phyloP scores from a whole-genome alignment of 1,284 basidiomycete species.

The Moesziomyces sp. region DNA sequence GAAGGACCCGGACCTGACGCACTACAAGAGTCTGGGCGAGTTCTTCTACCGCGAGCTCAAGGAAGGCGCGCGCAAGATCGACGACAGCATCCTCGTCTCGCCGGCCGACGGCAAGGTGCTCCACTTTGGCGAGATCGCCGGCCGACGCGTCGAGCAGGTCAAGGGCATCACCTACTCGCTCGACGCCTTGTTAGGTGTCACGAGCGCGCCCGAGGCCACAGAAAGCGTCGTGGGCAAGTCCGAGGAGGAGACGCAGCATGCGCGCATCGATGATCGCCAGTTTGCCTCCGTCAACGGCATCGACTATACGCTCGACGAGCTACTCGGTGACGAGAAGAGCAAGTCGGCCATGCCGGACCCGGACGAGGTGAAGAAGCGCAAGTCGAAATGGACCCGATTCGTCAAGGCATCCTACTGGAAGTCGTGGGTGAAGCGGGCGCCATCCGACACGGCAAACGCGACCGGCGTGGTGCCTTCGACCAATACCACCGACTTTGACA shows the following conservation, averaged over 20 bases:
- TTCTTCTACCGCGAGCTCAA: slow-evolving; percentile 95
- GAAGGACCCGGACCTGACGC: slow-evolving; percentile 79
- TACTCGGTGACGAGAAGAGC: slow-evolving; percentile 68
- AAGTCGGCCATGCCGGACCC: slow-evolving; percentile 36
- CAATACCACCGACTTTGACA: slow-evolving; percentile 1
- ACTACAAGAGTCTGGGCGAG: slow-evolving; percentile 85
- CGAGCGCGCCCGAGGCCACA: slow-evolving; percentile 47
- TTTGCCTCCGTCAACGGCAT: slow-evolving; percentile 98
- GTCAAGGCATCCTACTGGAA: slow-evolving; percentile 42
- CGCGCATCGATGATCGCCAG: slow-evolving; percentile 79
- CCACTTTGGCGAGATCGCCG: slow-evolving; percentile 89
- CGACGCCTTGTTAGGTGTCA: slow-evolving; percentile 78
- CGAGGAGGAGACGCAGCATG: slow-evolving; percentile 15
- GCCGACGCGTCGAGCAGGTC: slow-evolving; percentile 88
- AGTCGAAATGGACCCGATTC: slow-evolving; percentile 30
- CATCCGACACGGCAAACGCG: slow-evolving; percentile 14
- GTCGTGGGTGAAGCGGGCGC: slow-evolving; percentile 22
- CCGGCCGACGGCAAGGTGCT: slow-evolving; percentile 93
- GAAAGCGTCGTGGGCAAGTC: slow-evolving; percentile 32
- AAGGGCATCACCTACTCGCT: slow-evolving; percentile 96
- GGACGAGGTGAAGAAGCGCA: slow-evolving; percentile 21
- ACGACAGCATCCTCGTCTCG: slow-evolving; percentile 80
- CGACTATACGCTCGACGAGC: slow-evolving; percentile 87
- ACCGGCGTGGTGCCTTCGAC: slow-evolving; percentile 18
- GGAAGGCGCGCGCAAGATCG: slow-evolving; percentile 82